These are phyloP conservation scores for Diospyros kaki DNA, from an alignment of 148 eudicot genomes.

Conservation along the genomic window DNA sequence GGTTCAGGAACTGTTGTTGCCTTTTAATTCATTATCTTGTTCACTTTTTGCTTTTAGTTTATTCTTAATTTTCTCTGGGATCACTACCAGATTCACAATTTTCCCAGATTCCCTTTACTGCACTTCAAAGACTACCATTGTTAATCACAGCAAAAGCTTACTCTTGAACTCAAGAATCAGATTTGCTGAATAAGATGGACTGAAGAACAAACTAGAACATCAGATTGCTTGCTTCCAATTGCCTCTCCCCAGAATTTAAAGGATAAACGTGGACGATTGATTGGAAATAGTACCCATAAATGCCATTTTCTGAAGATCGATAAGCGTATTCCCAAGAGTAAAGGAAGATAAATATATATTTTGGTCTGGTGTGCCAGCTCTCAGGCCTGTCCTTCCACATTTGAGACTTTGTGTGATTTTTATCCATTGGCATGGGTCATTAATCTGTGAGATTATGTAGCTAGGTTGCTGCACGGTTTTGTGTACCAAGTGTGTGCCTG, in stretches of 20 bases:
- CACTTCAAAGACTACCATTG: background rate
- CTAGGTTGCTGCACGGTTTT: too few relatives aligned
- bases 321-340: background rate
- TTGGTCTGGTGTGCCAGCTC: background rate
- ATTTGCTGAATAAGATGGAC: too few relatives aligned
- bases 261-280: background rate
- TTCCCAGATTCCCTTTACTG: background rate
- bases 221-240: background rate
- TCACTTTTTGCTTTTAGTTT: too few relatives aligned
- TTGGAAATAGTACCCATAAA: background rate
- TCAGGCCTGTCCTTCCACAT: constrained; percentile 2
- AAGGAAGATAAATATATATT: background rate
- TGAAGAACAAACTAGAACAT: background rate
- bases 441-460: too few relatives aligned
- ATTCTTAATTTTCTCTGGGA: too few relatives aligned
- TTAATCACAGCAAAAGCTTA: too few relatives aligned
- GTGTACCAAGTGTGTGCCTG: too few relatives aligned
- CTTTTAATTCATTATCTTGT: too few relatives aligned
- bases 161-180: too few relatives aligned
- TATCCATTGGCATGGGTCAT: too few relatives aligned
- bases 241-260: background rate
- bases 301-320: background rate
- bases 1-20: too few relatives aligned
- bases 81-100: background rate
- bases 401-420: background rate